Percentiles rank a stretch among this genome's conserved stretches.
Conservation (phyloP, 108 stramenopile genomes). For the Nitzschia inconspicua region DNA sequence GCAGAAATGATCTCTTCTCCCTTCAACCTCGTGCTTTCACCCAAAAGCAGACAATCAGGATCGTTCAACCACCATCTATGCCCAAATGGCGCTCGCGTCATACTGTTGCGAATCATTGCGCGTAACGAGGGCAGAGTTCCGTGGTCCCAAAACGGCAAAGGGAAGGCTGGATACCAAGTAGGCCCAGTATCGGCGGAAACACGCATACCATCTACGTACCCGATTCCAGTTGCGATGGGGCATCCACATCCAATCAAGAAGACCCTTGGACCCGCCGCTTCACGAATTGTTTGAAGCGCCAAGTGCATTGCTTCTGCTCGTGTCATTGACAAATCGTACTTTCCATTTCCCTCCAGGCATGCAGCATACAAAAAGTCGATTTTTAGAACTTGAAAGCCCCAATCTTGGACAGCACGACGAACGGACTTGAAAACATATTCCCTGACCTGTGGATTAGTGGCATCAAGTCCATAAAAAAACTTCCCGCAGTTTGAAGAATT, state of each 20-base stretch:
- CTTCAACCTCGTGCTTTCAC: conserved; percentile 80
- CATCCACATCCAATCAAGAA: conserved; percentile 91
- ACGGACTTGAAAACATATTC: conserved; percentile 61
- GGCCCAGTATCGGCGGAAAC: conserved; percentile 91
- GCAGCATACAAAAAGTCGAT: conserved; percentile 93
- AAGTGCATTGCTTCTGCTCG: conserved; percentile 88
- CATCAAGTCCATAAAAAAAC: conserved; percentile 92
- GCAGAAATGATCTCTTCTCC: conserved; percentile 84
- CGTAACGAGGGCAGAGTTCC: conserved; percentile 88
- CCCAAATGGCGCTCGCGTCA: conserved; percentile 76
- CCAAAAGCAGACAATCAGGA: conserved; percentile 90
- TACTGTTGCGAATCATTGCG: conserved; percentile 87
- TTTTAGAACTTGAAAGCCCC: conserved; percentile 88
- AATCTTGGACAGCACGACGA: conserved; percentile 79
- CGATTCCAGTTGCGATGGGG: conserved; percentile 77
- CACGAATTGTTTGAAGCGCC: conserved; percentile 79
- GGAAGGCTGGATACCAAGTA: conserved; percentile 85
- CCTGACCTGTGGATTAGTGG: conserved; percentile 81
- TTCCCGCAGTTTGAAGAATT: conserved; percentile 93
- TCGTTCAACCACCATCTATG: conserved; percentile 95
- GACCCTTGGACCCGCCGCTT: conserved; percentile 74
- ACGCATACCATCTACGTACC: conserved; percentile 86
- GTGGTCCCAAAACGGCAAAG: conserved; percentile 84
- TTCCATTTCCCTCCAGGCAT: conserved; percentile 83
- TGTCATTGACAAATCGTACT: conserved; percentile 76